Base-by-base conservation (phyloP, 768 basidiomycete species). In the Agaricus blazei region DNA sequence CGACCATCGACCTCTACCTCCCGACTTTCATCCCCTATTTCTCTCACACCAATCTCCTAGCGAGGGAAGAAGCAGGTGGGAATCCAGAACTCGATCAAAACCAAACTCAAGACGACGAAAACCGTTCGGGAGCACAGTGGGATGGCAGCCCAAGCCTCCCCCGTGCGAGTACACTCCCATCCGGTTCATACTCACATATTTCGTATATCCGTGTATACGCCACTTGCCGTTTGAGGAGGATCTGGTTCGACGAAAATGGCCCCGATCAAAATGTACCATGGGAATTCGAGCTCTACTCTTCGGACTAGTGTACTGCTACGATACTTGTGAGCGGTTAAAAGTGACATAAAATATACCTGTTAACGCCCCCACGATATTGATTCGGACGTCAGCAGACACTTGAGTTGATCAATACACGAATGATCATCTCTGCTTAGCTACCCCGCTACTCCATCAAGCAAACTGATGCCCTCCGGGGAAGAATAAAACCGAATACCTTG, bases 121-220 rank as follows among this genome's bases (percentile, higher is more conserved):
- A 11, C 11, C 34, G 11, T 34, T 11, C 11, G 11, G 34, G 34
- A 3, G 8, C 34, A 34, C 11, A 7, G 2, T 34, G 34, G 34
- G 34, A 34, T 7, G 8, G 7, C 5, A 11, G 34, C 0, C 34
- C 7, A 11, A 34, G 34, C 11, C 34, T 34, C 8, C 15, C 28
- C 31, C 15, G 3, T 27, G 26, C 27, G 27, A 29, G 27, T 28
- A 28, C 24, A 23, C 8, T 31, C 5, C 46, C 46, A 8, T 27
- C 15, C 3, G 46, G 46, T 12, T n/a, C 29, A 47, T 88, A 82
- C 64, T 81, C 85, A 0, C 81, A 87, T 72, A 75, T 86, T 45
- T 77, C 82, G n/a, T 87, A 82, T 62, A 73, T 91, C 60, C 87
- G 84, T 65, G 78, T 92, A 44, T 86, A 90, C 65, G 88, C 88